Evolutionary conservation across 2,329 filamentous ascomycete genomes (phyloP), one percentile per base, ranked within the genome.

Genomic region (Chalaropsis thielavioides): DNA sequence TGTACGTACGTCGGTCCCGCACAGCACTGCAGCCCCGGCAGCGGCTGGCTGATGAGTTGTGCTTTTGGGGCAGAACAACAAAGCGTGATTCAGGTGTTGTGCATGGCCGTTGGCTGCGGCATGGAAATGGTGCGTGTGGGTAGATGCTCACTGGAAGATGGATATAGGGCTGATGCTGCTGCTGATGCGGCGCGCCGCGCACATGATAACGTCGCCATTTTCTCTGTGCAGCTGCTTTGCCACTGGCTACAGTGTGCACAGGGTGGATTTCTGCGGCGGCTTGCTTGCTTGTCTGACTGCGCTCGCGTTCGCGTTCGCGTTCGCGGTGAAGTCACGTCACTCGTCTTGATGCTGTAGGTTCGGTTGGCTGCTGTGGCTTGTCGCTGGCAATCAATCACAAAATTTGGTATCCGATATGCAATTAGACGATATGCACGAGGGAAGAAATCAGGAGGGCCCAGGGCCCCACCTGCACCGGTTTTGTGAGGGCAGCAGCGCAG

Each of bases 151-250:
- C 61, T 51, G 44, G 15, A 22, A 54, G 41, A 17, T 19, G 61
- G 41, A 54, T 63, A 27, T 43, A 63, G 49, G 44, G 61, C 61
- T 63, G 61, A 40, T n/a, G 61, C 19, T 49, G 61, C 19, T 49
- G 61, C 44, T n/a, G 54, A 58, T n/a, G 38, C 61, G 35, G 44
- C 44, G 44, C 61, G 61, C 13, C 35, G 61, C 11, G 61, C 22
- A 15, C 10, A 51, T 40, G 19, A n/a, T 41, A 17, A 51, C n/a
- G 44, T 51, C 31, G 44, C 44, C 61, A 63, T 62, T 49, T 62
- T 43, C 60, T 49, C 2, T 27, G 15, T 24, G 22, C 19, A 2
- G 46, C 46, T 27, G 46, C 3, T 11, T 27, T 27, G 7, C 46
- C 19, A 51, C 46, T 51, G 46, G 46, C 46, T 51, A 24, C 46